These are phyloP conservation scores for Naganishia randhawae DNA, from an alignment of 768 basidiomycete species.

Conservation along the genomic window DNA sequence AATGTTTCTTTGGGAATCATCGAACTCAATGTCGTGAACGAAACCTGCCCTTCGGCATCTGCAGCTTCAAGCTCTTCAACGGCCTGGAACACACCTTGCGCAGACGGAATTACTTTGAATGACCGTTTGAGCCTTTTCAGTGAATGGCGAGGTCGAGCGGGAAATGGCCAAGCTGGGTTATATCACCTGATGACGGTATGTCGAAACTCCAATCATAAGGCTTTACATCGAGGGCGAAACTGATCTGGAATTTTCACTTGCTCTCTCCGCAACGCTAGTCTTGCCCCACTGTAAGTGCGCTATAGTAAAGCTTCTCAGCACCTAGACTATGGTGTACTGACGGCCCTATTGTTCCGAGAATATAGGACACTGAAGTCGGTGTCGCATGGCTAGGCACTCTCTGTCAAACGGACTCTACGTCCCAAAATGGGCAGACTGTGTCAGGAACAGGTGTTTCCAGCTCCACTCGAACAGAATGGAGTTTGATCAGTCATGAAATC, in stretches of 20 bases:
- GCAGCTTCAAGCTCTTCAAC: slow-evolving; percentile 52
- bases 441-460: slow-evolving; percentile 81
- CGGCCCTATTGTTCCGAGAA: slow-evolving; percentile 48
- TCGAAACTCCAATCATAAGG: slow-evolving; percentile 29
- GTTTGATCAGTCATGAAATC: slow-evolving; percentile 47
- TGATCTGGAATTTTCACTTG: background rate
- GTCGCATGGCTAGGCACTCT: slow-evolving; percentile 84
- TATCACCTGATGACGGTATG: slow-evolving; percentile 77
- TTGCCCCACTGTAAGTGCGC: slow-evolving; percentile 5
- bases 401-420: slow-evolving; percentile 56
- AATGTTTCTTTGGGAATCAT: slow-evolving; percentile 80
- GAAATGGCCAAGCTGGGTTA: slow-evolving; percentile 70
- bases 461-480: slow-evolving; percentile 63
- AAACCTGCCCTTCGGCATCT: slow-evolving; percentile 62
- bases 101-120: slow-evolving; percentile 58
- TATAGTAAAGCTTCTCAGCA: slow-evolving; percentile 33
- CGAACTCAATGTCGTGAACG: slow-evolving; percentile 68
- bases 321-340: slow-evolving; percentile 73
- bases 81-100: slow-evolving; percentile 76
- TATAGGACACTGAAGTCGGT: slow-evolving; percentile 53
- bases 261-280: background rate
- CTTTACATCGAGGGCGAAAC: background rate
- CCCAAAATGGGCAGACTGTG: slow-evolving; percentile 56
- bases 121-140: slow-evolving; percentile 72
- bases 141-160: slow-evolving; percentile 71